A percentile compares a stretch with the other conserved stretches of the same genome.
These are phyloP conservation scores for Marasmius tenuissimus DNA, from an alignment of 1,284 basidiomycete species.

Conservation along the genomic window DNA sequence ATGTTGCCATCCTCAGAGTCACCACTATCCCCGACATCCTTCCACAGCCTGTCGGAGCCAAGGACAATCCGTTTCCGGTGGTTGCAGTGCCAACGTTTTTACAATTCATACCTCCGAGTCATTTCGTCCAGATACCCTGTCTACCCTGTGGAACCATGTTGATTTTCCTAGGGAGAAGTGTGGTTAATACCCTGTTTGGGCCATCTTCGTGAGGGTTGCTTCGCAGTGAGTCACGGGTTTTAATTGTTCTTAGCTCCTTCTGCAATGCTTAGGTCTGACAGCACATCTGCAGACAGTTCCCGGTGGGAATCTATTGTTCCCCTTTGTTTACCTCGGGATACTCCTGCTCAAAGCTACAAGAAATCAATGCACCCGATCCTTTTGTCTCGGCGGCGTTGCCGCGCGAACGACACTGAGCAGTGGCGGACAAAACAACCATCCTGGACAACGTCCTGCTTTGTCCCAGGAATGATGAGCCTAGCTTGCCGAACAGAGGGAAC, in stretches of 20 bases:
- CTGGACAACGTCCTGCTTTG: neutral
- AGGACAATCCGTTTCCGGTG: too few relatives aligned
- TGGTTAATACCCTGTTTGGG: too few relatives aligned
- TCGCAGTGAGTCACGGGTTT: neutral
- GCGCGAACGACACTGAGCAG: neutral
- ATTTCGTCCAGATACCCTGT: too few relatives aligned
- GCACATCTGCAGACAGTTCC: neutral
- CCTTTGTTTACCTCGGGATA: neutral
- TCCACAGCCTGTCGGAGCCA: too few relatives aligned
- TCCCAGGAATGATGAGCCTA: neutral
- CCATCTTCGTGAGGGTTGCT: neutral
- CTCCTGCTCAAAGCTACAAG: neutral
- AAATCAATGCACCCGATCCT: neutral
- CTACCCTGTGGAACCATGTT: too few relatives aligned
- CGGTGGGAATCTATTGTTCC: neutral
- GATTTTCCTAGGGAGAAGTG: too few relatives aligned
- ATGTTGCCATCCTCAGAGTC: neutral
- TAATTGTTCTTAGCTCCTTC: neutral
- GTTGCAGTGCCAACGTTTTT: too few relatives aligned
- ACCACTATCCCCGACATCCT: too few relatives aligned
- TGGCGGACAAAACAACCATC: neutral
- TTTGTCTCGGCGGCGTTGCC: neutral
- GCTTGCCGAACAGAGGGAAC: neutral
- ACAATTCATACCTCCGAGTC: too few relatives aligned
- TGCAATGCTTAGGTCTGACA: neutral